These are phyloP conservation scores for Cutaneotrichosporon sp. DNA, from an alignment of 1,284 basidiomycete genomes.

Conservation along the genomic window DNA sequence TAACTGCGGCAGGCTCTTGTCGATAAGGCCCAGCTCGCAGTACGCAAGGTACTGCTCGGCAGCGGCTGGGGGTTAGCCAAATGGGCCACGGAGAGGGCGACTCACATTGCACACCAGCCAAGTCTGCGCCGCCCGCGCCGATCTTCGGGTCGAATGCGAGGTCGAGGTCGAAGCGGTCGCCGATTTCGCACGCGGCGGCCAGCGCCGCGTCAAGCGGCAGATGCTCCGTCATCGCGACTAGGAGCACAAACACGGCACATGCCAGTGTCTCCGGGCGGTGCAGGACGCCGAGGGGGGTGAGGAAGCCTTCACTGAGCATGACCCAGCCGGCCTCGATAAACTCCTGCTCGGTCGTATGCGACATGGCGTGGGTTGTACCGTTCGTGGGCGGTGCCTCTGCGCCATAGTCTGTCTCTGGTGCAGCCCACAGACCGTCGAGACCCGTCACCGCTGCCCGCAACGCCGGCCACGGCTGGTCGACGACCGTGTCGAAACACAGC, in stretches of 20 bases:
- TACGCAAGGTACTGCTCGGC: constrained; percentile 10
- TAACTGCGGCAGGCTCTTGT: constrained; percentile 3
- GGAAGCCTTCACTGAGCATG: constrained; percentile 26
- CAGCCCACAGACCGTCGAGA: constrained; percentile 17
- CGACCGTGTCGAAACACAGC: constrained; percentile 83
- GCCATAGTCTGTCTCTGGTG: background rate
- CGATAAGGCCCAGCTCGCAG: constrained; percentile 15
- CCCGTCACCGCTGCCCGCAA: constrained; percentile 59
- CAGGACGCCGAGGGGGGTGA: constrained; percentile 28
- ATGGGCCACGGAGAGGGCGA: background rate
- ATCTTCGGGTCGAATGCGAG: constrained; percentile 14
- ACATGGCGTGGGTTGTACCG: background rate
- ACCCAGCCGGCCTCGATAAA: constrained; percentile 28
- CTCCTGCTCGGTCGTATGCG: constrained; percentile 15
- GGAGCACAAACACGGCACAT: constrained; percentile 23
- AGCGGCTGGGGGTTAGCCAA: constrained; percentile 9
- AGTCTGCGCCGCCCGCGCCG: constrained; percentile 19
- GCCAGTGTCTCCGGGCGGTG: constrained; percentile 27
- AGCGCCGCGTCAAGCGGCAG: constrained; percentile 19
- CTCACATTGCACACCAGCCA: constrained; percentile 24
- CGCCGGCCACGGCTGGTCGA: constrained; percentile 73
- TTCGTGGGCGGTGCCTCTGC: background rate
- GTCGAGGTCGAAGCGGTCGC: constrained; percentile 26
- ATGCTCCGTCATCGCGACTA: constrained; percentile 23
- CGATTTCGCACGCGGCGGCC: constrained; percentile 25